Percentiles rank a stretch among this genome's conserved stretches.
These are phyloP conservation scores for Fusarium staphyleae DNA, from an alignment of 2,329 filamentous ascomycete species.

Conservation along the genomic window DNA sequence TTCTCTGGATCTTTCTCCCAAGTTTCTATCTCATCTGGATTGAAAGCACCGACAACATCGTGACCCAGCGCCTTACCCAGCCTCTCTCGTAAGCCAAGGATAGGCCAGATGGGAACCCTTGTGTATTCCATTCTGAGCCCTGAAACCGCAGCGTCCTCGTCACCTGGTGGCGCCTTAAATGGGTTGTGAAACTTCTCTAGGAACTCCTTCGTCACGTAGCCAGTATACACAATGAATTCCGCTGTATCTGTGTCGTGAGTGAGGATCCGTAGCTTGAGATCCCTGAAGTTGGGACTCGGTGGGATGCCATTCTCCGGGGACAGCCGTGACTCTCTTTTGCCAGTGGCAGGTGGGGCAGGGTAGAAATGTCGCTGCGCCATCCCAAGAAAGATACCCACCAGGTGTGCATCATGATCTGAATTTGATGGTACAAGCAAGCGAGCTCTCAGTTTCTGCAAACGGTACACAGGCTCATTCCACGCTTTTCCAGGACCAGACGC, in stretches of 20 bases:
- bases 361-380: constrained; percentile 66
- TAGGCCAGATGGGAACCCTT: constrained; percentile 61
- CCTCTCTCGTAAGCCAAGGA: constrained; percentile 62
- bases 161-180: constrained; percentile 45
- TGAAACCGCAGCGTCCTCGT: constrained; percentile 37
- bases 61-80: constrained; percentile 60
- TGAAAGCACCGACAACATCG: constrained; percentile 56
- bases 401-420: constrained; percentile 59
- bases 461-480: constrained; percentile 57
- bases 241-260: constrained; percentile 57
- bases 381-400: constrained; percentile 60
- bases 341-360: constrained; percentile 28
- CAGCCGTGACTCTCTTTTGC: constrained; percentile 40
- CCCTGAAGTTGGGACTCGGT: constrained; percentile 49
- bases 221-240: constrained; percentile 63
- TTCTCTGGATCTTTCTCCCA: constrained; percentile 53
- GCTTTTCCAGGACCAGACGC: constrained; percentile 48
- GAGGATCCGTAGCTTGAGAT: constrained; percentile 59
- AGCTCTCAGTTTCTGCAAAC: constrained; percentile 56
- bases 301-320: constrained; percentile 29
- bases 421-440: constrained; percentile 57
- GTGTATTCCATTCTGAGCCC: constrained; percentile 57
- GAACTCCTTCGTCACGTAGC: constrained; percentile 56
- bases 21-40: constrained; percentile 53
- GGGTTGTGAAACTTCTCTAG: constrained; percentile 60